Evolutionary conservation across 306 rosid genomes (phyloP), one percentile per base, ranked within the genome.

Genomic region (Malus sieversii): DNA sequence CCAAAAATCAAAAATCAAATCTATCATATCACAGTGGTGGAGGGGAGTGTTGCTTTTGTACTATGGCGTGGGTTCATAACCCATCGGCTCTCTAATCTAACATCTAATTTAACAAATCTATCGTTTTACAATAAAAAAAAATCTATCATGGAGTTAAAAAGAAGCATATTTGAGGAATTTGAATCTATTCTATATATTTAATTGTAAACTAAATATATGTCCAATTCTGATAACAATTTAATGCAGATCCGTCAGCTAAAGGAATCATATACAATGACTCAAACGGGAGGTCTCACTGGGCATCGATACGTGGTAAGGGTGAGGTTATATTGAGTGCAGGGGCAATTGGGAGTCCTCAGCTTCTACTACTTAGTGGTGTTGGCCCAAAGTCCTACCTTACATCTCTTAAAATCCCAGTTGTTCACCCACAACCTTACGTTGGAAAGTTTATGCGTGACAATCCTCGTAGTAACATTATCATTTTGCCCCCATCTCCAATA

Each of bases 341-440:
- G 11, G 55, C 75, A 45, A 63, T 82, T 18, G 82, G 82, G 15
- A 82, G 82, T 14, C 85, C 85, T 66, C 81, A 81, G 27, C 71
- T 81, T 40, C 78, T 81, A 2, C 70, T 81, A 4, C 72, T 59
- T 0, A 81, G 85, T 68, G 78, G 85, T 23, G 22, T 72, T 29
- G 81, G 78, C 25, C 51, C 78, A 19, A n/a, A 19, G 22, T 32
- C 79, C 15, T 8, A 82, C 46, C 85, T 82, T 12, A 77, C 78
- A 22, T 72, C 82, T 30, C 61, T 73, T 1, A 66, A 73, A 23
- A 64, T 68, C 42, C 82, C 73, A 12, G 67, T 77, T 44, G 64
- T 78, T 27, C 69, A 51, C 5, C 22, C 55, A 19, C 75, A 78
- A 15, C 78, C 78, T 23, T 7, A 70, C 27, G 74, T 78, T 6